Base-by-base conservation (phyloP, 1,139 yeast genomes). In the Scheffersomyces quercinus region DNA sequence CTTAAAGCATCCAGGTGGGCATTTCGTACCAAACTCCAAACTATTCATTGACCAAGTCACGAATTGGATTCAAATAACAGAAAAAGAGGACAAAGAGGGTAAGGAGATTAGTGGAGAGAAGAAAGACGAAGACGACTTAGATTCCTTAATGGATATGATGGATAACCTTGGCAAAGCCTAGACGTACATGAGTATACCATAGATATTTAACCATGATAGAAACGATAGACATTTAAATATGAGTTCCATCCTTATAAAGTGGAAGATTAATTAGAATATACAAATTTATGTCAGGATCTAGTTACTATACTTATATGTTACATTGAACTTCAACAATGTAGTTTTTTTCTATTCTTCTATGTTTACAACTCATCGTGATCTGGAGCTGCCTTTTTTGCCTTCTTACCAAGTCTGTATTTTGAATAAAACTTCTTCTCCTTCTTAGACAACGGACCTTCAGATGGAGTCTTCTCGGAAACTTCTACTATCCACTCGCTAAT, bases 1-100 rank as follows among this genome's bases (percentile, higher is more conserved):
- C 35, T 59, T 88, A 50, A 78, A 73, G 48, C 96, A 88, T 59
- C 87, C 91, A 2, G 96, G 96, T 30, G 95, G 95, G 0, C 96
- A 88, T 60, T 88, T 83, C 59, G 91, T 88, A 12, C 96, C 96
- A 5, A 85, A 85, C 52, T 77, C 86, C 2, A 83, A 81, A 58
- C 67, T 77, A 5, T 70, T 79, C 57, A 77, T 85, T 2, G 77
- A 75, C 36, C 79, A 82, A 47, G 83, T 85, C 2, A 59, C 74
- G 2, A 70, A 71, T 36, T 84, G 89, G 88, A 68, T 85, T 29
- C 62, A 59, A 40, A 43, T 53, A 2, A 51, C 48, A 12, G 53
- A 49, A 10, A 49, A 49, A 26, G 52, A 47, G 28, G 50, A 47
- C 37, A 51, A 43, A 13, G 50, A 46, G 38, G 52, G 50, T 13